phyloP scores from a whole-genome alignment of 495 filamentous ascomycete genomes.

The Symbiotaphrina buchneri region DNA sequence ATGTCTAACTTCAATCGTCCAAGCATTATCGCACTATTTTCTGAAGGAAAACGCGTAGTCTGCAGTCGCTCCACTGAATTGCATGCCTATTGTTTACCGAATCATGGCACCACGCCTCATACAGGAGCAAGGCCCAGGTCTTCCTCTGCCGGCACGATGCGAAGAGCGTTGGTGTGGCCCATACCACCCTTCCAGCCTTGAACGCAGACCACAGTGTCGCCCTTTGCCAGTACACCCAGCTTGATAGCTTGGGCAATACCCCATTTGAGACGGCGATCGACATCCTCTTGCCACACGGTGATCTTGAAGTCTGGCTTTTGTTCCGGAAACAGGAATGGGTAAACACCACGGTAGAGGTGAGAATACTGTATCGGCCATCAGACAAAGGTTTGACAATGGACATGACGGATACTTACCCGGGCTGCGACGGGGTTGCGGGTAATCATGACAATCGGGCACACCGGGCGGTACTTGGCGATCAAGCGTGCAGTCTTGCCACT shows the following conservation, averaged over 20 bases:
- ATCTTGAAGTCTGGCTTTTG: conserved; percentile 76
- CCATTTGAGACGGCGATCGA: conserved; percentile 92
- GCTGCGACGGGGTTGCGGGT: conserved; percentile 67
- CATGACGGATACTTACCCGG: conserved; percentile 24
- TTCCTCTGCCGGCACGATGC: conserved; percentile 17
- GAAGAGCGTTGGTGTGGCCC: conserved; percentile 85
- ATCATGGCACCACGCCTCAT: no score
- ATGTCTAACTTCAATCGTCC: no score
- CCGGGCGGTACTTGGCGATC: conserved; percentile 92
- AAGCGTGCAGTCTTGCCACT: conserved; percentile 80
- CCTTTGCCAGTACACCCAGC: conserved; percentile 61
- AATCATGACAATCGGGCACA: conserved; percentile 98
- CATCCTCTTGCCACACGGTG: conserved; percentile 94
- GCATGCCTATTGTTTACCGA: no score
- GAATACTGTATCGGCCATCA: conserved; percentile 27
- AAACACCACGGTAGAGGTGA: conserved; percentile 92
- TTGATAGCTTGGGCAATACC: conserved; percentile 65
- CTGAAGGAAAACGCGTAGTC: no score
- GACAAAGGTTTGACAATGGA: neutral
- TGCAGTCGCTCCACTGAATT: no score
- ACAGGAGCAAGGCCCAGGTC: conserved; percentile 17
- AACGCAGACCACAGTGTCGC: conserved; percentile 77
- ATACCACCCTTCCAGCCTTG: conserved; percentile 95
- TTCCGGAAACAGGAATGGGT: conserved; percentile 87
- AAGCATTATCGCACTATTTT: no score